Evolutionary conservation across 2,329 filamentous ascomycete species (phyloP).

Genomic region (Fusarium clavum): DNA sequence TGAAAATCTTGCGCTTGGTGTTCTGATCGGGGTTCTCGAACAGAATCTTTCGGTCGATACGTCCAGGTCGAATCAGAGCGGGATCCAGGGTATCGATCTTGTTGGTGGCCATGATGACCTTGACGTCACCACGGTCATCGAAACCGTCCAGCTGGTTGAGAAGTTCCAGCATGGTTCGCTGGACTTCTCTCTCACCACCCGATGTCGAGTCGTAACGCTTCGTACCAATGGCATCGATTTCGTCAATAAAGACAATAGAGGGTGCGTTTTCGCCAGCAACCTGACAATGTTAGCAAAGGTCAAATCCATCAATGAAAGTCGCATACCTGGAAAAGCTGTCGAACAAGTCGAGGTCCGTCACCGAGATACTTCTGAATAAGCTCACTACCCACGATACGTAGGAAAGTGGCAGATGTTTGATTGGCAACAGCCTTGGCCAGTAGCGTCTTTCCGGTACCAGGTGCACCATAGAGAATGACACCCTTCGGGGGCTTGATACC

Average conservation of each 20-base stretch:
- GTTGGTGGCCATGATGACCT: conserved; percentile 99
- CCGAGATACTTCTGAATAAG: conserved; percentile 99
- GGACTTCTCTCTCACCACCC: conserved; percentile 95
- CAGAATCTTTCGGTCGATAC: conserved; percentile 97
- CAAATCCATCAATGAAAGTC: not conserved
- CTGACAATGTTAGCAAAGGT: conserved; percentile 53
- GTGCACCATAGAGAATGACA: conserved; percentile 97
- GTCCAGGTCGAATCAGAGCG: conserved; percentile 93
- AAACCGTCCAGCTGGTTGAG: conserved; percentile 73
- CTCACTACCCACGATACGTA: conserved; percentile 96
- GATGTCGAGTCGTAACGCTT: conserved; percentile 99
- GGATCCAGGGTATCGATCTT: conserved; percentile 99
- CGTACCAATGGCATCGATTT: conserved; percentile 98
- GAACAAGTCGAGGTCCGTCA: conserved; percentile 92
- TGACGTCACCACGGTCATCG: conserved; percentile 98
- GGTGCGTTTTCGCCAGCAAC: conserved; percentile 96
- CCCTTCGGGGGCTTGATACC: conserved; percentile 99
- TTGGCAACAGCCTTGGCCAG: conserved; percentile 98
- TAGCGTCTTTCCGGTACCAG: conserved; percentile 95
- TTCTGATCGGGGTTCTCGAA: conserved; percentile 80
- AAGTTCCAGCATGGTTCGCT: conserved; percentile 63
- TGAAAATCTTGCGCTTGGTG: conserved; percentile 98
- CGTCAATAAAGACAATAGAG: conserved; percentile 98
- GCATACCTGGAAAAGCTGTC: conserved; percentile 88
- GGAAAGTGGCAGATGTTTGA: conserved; percentile 97